A percentile compares a stretch with the other conserved stretches of the same genome.
Evolutionary conservation across 345 rosid species (phyloP).

Genomic region (Clausena lansium): DNA sequence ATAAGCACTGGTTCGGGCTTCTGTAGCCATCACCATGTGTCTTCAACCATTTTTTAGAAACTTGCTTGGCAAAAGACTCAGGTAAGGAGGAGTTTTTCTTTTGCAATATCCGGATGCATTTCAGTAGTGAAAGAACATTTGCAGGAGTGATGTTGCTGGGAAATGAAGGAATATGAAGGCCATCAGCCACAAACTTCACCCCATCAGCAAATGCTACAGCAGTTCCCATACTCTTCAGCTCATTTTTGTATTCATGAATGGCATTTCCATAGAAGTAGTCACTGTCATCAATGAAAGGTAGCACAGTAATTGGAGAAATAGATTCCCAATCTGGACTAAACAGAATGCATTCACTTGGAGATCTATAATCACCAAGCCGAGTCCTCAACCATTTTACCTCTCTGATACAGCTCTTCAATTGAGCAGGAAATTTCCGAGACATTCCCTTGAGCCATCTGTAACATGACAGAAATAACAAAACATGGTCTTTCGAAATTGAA

Average conservation of each 20-base stretch:
- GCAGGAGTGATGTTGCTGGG: conserved; percentile 22
- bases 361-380: conserved; percentile 36
- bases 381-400: conserved; percentile 59
- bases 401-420: conserved; percentile 30
- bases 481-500: conserved; percentile 34
- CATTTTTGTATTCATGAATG: conserved; percentile 42
- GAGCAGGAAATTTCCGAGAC: conserved; percentile 21
- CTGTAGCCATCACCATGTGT: conserved; percentile 54
- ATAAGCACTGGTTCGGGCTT: conserved; percentile 44
- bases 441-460: conserved; percentile 34
- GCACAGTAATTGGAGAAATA: conserved; percentile 44
- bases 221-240: conserved; percentile 55
- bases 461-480: conserved; percentile 45
- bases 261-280: conserved; percentile 40
- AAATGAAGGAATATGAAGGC: conserved; percentile 36
- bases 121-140: conserved; percentile 40
- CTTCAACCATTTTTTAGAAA: conserved; percentile 58
- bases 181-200: conserved; percentile 38
- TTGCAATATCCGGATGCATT: conserved; percentile 37
- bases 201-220: conserved; percentile 44
- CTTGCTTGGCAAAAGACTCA: conserved; percentile 23
- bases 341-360: conserved; percentile 56
- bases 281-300: conserved; percentile 59
- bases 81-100: conserved; percentile 26
- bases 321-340: conserved; percentile 53